Evolutionary conservation across 2,329 filamentous ascomycete species (phyloP).

Genomic region (Fusarium fracticaudum): DNA sequence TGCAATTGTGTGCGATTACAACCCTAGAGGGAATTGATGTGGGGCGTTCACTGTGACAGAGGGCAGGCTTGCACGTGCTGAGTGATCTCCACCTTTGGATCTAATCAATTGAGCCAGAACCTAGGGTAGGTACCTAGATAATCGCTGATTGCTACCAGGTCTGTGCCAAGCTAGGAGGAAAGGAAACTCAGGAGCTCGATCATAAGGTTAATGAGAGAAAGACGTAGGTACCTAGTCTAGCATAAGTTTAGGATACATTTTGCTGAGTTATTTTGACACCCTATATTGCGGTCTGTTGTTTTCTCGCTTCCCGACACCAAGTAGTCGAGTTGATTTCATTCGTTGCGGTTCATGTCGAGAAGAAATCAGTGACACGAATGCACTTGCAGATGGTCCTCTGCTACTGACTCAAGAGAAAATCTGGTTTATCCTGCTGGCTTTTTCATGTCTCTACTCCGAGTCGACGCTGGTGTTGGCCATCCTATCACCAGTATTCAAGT

Average conservation of each 20-base stretch:
- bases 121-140: not conserved
- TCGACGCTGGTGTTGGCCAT: not conserved
- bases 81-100: not conserved
- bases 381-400: not conserved
- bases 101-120: not conserved
- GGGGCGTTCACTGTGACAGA: conserved; percentile 23
- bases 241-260: not conserved
- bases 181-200: not conserved
- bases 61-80: conserved; percentile 18
- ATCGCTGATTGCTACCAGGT: not conserved
- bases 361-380: not conserved
- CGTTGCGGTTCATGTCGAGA: not conserved
- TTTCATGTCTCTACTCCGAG: not conserved
- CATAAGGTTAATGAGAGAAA: not conserved
- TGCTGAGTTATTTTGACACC: not conserved
- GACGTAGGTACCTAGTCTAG: not conserved
- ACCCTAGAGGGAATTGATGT: conserved; percentile 41
- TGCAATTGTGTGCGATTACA: conserved; percentile 45
- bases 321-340: not conserved
- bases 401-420: not conserved
- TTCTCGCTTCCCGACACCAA: not conserved
- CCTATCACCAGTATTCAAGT: not conserved
- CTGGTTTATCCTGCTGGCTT: not conserved
- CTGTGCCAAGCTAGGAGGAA: not conserved
- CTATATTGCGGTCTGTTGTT: not conserved